These are phyloP conservation scores for Ziziphus jujuba DNA, from an alignment of 306 rosid genomes.

Conservation along the genomic window DNA sequence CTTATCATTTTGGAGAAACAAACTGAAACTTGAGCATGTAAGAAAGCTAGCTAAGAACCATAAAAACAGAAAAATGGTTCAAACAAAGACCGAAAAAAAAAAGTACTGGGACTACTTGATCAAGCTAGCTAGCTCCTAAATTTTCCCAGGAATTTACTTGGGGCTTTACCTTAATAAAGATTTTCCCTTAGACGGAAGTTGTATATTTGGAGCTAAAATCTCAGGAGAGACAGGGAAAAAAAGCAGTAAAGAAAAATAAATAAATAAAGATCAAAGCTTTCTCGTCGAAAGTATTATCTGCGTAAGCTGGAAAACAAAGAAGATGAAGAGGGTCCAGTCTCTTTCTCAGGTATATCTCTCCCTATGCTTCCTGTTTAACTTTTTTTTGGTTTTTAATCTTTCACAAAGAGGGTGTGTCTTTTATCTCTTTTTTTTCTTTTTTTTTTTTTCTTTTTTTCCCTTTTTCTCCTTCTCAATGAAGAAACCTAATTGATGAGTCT, in stretches of 20 bases:
- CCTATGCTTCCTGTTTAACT: background rate
- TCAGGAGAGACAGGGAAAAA: slow-evolving; percentile 19
- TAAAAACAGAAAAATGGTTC: background rate
- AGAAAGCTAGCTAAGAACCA: slow-evolving; percentile 26
- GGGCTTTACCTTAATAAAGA: slow-evolving; percentile 41
- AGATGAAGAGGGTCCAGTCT: slow-evolving; percentile 41
- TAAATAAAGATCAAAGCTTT: slow-evolving; percentile 50
- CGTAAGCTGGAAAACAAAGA: slow-evolving; percentile 19
- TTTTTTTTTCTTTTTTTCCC: background rate
- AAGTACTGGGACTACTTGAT: slow-evolving; percentile 11
- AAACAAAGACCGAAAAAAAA: slow-evolving; percentile 13
- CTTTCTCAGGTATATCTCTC: slow-evolving; percentile 42
- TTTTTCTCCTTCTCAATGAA: slow-evolving; percentile 45
- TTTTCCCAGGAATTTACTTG: background rate
- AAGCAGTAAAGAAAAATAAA: slow-evolving; percentile 21
- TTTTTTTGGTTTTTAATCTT: slow-evolving; percentile 33
- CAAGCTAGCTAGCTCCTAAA: background rate
- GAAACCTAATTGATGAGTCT: slow-evolving; percentile 42
- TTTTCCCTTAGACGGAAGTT: slow-evolving; percentile 21
- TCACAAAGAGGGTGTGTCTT: slow-evolving; percentile 38
- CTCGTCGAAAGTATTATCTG: slow-evolving; percentile 48
- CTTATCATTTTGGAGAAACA: slow-evolving; percentile 36
- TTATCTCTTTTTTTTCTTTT: slow-evolving; percentile 30
- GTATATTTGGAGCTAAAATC: slow-evolving; percentile 33
- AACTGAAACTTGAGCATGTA: slow-evolving; percentile 35